Percentiles rank a stretch among this genome's conserved stretches.
phyloP scores from a whole-genome alignment of 768 basidiomycete species.

The Trametes gibbosa region DNA sequence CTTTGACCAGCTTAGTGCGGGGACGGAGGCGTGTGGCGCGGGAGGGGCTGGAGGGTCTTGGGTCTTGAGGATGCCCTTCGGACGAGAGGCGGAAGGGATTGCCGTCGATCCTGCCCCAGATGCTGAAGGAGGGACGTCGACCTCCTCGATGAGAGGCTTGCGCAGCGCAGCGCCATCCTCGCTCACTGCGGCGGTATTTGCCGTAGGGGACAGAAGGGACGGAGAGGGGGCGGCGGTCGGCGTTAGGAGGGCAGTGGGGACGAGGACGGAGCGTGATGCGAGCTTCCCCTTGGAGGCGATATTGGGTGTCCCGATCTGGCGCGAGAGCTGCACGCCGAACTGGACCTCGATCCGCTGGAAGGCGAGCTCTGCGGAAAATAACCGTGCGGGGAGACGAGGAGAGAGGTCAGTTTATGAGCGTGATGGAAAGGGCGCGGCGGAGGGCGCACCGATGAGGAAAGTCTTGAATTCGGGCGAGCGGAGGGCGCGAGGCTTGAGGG shows the following conservation, averaged over 20 bases:
- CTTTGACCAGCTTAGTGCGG: conserved; percentile 52
- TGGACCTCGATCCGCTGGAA: conserved; percentile 67
- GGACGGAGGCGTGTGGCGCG: not conserved
- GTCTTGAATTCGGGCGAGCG: conserved; percentile 64
- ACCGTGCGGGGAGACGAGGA: not conserved
- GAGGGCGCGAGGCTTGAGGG: conserved; percentile 56
- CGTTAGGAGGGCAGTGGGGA: conserved; percentile 46
- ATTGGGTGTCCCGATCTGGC: conserved; percentile 71
- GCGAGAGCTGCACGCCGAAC: conserved; percentile 56
- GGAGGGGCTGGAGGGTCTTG: not conserved
- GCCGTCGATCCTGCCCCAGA: too few species aligned
- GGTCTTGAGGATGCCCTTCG: conserved; percentile 45
- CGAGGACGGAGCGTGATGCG: conserved; percentile 49
- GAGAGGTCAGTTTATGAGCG: not conserved
- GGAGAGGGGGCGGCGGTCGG: not conserved
- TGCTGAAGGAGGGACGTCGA: conserved; percentile 16
- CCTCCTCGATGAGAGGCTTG: conserved; percentile 50
- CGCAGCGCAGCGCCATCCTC: not conserved
- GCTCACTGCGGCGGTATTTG: not conserved
- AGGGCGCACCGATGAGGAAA: conserved; percentile 61
- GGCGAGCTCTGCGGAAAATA: conserved; percentile 52
- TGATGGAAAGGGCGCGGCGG: not conserved
- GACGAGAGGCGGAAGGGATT: conserved; percentile 14
- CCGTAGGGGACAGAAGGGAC: conserved; percentile 18
- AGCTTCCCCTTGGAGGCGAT: conserved; percentile 75